Percentiles rank a stretch among this genome's conserved stretches.
Evolutionary conservation across 495 filamentous ascomycete species (phyloP).

Genomic region (Ramalina intermedia): DNA sequence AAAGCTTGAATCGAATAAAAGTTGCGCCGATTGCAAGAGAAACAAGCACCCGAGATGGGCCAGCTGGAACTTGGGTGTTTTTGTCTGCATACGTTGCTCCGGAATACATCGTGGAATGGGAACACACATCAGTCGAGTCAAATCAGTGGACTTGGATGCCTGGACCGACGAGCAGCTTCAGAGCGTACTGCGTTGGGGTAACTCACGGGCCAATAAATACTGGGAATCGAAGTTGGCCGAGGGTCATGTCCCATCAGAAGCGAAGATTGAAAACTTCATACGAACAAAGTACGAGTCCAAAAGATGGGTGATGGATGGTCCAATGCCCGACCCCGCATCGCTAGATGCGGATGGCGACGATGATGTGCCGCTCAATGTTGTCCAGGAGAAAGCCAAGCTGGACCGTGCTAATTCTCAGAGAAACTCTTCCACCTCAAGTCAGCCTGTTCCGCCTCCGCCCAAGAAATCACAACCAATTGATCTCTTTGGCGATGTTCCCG

Average conservation of each 20-base stretch:
- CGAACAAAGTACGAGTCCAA: slow-evolving; percentile 97
- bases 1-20: slow-evolving; percentile 88
- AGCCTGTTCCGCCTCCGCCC: slow-evolving; percentile 26
- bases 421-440: slow-evolving; percentile 23
- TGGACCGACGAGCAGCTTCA: slow-evolving; percentile 98
- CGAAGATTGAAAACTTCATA: slow-evolving; percentile 99
- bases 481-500: slow-evolving; percentile 43
- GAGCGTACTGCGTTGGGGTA: slow-evolving; percentile 87
- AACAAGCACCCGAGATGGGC: slow-evolving; percentile 99
- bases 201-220: slow-evolving; percentile 89
- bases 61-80: slow-evolving; percentile 91
- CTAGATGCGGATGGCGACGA: slow-evolving; percentile 73
- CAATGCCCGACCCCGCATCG: slow-evolving; percentile 80
- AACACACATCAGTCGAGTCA: slow-evolving; percentile 94
- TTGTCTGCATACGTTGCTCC: slow-evolving; percentile 94
- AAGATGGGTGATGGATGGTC: slow-evolving; percentile 95
- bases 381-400: slow-evolving; percentile 57
- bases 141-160: slow-evolving; percentile 90
- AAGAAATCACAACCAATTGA: slow-evolving; percentile 37
- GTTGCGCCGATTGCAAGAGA: slow-evolving; percentile 95
- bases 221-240: slow-evolving; percentile 92
- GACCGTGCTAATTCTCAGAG: slow-evolving; percentile 45
- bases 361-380: slow-evolving; percentile 62
- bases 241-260: slow-evolving; percentile 90
- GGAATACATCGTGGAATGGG: slow-evolving; percentile 98